Percentiles rank a stretch among this genome's conserved stretches.
These are phyloP conservation scores for Venturia effusa DNA, from an alignment of 2,329 filamentous ascomycete species.

Conservation along the genomic window DNA sequence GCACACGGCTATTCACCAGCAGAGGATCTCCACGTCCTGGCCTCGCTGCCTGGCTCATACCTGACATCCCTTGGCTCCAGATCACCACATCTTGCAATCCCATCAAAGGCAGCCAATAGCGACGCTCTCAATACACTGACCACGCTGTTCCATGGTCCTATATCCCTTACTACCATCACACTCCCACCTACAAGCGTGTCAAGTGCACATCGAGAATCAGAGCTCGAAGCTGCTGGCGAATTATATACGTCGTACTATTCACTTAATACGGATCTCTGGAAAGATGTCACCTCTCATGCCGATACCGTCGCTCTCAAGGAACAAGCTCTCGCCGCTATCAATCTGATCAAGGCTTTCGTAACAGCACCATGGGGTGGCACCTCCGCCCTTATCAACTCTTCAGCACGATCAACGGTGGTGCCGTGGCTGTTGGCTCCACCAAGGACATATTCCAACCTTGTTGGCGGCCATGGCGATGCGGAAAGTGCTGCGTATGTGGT, in stretches of 20 bases:
- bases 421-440: conserved; percentile 48
- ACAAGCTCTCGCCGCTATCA: conserved; percentile 43
- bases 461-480: conserved; percentile 44
- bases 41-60: conserved; percentile 43
- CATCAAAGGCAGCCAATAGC: conserved; percentile 40
- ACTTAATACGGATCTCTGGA: conserved; percentile 41
- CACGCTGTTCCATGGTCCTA: conserved; percentile 45
- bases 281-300: conserved; percentile 40
- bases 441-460: conserved; percentile 46
- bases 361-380: conserved; percentile 39
- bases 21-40: conserved; percentile 46
- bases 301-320: conserved; percentile 48
- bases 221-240: conserved; percentile 32
- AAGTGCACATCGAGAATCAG: conserved; percentile 8
- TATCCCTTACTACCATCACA: conserved; percentile 19
- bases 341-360: conserved; percentile 40
- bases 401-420: conserved; percentile 42
- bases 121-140: conserved; percentile 45
- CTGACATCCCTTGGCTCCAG: conserved; percentile 35
- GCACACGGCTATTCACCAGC: conserved; percentile 43
- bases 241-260: conserved; percentile 45
- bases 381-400: conserved; percentile 43
- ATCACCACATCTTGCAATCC: conserved; percentile 38
- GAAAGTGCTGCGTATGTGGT: conserved; percentile 48
- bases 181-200: conserved; percentile 22